A percentile compares a stretch with the other conserved stretches of the same genome.
Conservation (phyloP, 257 asterid species). For the Solanum acaule region DNA sequence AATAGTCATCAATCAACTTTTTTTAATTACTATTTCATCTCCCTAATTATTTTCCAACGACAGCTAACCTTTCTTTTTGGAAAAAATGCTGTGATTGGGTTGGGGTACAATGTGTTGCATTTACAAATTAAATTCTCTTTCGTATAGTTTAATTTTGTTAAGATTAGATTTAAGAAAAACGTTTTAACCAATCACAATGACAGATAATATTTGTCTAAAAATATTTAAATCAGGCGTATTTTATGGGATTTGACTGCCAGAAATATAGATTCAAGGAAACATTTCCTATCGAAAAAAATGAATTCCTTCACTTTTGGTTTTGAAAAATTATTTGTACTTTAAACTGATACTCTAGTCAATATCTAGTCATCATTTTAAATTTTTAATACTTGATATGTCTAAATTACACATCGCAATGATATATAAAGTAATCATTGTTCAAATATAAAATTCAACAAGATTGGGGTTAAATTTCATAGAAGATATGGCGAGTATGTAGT, state of each 20-base stretch:
- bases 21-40: neutral
- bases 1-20: neutral
- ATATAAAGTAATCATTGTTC: too few species aligned
- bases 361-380: neutral
- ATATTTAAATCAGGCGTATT: neutral
- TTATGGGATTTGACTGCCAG: too few species aligned
- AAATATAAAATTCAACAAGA: too few species aligned
- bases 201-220: neutral
- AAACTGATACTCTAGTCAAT: neutral
- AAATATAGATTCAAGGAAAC: neutral
- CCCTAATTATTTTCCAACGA: neutral
- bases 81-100: neutral
- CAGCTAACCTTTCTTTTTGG: neutral
- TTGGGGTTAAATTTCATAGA: too few species aligned
- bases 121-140: neutral
- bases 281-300: neutral
- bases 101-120: neutral
- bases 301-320: too few species aligned
- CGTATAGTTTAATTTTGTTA: neutral
- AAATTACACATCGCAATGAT: neutral
- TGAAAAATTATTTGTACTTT: neutral
- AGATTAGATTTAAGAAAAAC: neutral
- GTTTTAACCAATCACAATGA: neutral
- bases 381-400: neutral
- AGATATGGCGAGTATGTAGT: too few species aligned